Conservation (phyloP, 495 filamentous ascomycete genomes). For the Trichoderma erinaceum region DNA sequence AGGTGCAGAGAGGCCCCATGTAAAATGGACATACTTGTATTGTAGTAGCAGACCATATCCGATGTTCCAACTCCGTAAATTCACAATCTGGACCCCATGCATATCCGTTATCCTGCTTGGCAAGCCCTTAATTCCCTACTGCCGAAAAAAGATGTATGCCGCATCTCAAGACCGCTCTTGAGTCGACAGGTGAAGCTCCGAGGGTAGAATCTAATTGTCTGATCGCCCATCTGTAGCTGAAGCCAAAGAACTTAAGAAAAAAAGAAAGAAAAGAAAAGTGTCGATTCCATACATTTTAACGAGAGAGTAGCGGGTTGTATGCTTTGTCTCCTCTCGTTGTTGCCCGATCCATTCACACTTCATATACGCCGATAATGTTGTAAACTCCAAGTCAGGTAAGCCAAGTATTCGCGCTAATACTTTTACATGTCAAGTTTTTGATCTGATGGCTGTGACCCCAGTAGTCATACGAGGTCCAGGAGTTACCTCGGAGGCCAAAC, state of each 20-base stretch:
- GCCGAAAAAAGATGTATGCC: slow-evolving; percentile 22
- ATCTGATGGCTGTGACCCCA: slow-evolving; percentile 10
- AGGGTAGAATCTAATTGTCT: slow-evolving; percentile 32
- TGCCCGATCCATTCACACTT: slow-evolving; percentile 22
- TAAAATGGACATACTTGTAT: not conserved
- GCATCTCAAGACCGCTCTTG: slow-evolving; percentile 27
- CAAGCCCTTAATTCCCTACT: slow-evolving; percentile 17
- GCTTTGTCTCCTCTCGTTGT: slow-evolving; percentile 21
- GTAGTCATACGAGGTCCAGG: not conserved
- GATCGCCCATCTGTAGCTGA: slow-evolving; percentile 15
- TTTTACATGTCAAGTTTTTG: slow-evolving; percentile 14
- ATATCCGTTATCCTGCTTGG: slow-evolving; percentile 13
- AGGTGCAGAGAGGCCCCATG: not conserved
- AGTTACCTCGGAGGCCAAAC: too few relatives aligned
- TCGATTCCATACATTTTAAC: not conserved
- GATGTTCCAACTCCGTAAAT: slow-evolving; percentile 2
- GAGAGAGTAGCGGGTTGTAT: not conserved
- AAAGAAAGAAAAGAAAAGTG: not conserved
- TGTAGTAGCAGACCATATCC: not conserved
- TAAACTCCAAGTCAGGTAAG: slow-evolving; percentile 12
- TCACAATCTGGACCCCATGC: slow-evolving; percentile 11
- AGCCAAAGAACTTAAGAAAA: slow-evolving; percentile 18
- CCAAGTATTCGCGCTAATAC: slow-evolving; percentile 3
- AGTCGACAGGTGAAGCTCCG: slow-evolving; percentile 24
- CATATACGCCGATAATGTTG: slow-evolving; percentile 29